Conservation (phyloP, 192 early-diverging fungal species). For the Haplosporangium gracile region DNA sequence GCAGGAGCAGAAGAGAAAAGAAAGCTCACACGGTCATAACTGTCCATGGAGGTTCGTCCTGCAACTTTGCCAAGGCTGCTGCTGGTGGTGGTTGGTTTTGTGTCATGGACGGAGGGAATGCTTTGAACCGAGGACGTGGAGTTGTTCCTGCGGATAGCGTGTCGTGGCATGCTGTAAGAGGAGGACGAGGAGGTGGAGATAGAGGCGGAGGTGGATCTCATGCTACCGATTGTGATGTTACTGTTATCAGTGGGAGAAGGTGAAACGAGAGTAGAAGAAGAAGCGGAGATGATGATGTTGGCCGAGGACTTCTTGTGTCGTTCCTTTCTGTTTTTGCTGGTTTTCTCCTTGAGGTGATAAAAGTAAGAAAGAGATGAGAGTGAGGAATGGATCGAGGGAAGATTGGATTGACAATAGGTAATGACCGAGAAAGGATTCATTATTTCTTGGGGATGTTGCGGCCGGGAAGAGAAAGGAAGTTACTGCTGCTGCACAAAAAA, state of each 20-base stretch:
- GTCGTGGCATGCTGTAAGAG: conserved; percentile 2
- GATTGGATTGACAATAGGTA: conserved; percentile 10
- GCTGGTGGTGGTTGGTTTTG: background rate
- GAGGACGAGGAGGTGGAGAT: background rate
- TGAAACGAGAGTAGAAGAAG: background rate
- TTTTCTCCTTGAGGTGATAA: background rate
- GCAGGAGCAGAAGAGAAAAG: conserved; percentile 3
- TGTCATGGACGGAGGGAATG: background rate
- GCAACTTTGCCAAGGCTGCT: background rate
- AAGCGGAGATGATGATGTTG: background rate
- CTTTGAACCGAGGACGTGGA: conserved; percentile 30
- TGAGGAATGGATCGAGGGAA: conserved; percentile 6
- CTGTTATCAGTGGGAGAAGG: background rate
- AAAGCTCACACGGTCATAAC: conserved; percentile 24
- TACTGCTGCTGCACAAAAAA: background rate
- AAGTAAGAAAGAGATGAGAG: background rate
- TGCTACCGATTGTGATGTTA: background rate
- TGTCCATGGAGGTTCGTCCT: conserved; percentile 42
- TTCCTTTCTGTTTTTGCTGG: background rate
- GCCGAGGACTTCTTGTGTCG: background rate
- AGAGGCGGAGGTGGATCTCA: background rate
- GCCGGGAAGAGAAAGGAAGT: background rate
- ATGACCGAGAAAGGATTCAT: conserved; percentile 33
- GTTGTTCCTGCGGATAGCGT: conserved; percentile 31
- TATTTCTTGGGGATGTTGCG: conserved; percentile 5